Percentiles rank a stretch among this genome's conserved stretches.
Conservation (phyloP, 306 rosid species). For the Rosa multiflora region DNA sequence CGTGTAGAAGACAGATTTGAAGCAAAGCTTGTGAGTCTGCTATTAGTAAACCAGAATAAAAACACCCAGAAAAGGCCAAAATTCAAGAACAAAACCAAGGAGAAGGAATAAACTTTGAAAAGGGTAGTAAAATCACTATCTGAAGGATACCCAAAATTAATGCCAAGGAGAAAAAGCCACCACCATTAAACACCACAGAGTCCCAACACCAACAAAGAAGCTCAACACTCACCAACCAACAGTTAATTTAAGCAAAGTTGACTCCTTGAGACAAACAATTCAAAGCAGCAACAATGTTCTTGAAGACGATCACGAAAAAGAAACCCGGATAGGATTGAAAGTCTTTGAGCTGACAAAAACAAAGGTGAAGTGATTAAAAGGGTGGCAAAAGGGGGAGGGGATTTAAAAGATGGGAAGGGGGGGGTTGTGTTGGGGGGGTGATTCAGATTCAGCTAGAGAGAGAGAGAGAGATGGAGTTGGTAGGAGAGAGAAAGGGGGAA, state of each 20-base stretch:
- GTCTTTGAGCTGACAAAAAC: not conserved
- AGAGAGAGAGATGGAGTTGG: slow-evolving; percentile 3
- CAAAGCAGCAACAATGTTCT: not conserved
- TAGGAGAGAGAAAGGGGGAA: slow-evolving; percentile 6
- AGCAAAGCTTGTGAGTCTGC: slow-evolving; percentile 24
- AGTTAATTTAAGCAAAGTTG: slow-evolving; percentile 9
- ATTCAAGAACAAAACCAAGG: slow-evolving; percentile 61
- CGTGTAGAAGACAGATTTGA: slow-evolving; percentile 39
- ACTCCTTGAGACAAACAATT: not conserved
- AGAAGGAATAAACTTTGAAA: slow-evolving; percentile 80
- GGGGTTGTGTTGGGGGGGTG: not conserved
- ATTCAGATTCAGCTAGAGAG: slow-evolving; percentile 29
- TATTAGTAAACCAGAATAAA: slow-evolving; percentile 32
- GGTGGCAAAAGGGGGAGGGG: slow-evolving; percentile 16
- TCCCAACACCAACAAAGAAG: slow-evolving; percentile 2
- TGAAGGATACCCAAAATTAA: slow-evolving; percentile 34
- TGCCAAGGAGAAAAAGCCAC: slow-evolving; percentile 19
- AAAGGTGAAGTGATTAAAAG: slow-evolving; percentile 10
- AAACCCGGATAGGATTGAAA: not conserved
- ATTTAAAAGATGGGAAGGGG: slow-evolving; percentile 10
- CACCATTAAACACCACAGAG: slow-evolving; percentile 31
- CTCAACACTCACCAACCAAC: slow-evolving; percentile 35
- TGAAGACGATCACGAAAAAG: not conserved
- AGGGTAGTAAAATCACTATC: slow-evolving; percentile 63
- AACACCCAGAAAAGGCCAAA: slow-evolving; percentile 66